Percentiles rank a stretch among this genome's conserved stretches.
Evolutionary conservation across 176 grass and related monocot genomes (phyloP).

Genomic region (Pontederia paniculata): DNA sequence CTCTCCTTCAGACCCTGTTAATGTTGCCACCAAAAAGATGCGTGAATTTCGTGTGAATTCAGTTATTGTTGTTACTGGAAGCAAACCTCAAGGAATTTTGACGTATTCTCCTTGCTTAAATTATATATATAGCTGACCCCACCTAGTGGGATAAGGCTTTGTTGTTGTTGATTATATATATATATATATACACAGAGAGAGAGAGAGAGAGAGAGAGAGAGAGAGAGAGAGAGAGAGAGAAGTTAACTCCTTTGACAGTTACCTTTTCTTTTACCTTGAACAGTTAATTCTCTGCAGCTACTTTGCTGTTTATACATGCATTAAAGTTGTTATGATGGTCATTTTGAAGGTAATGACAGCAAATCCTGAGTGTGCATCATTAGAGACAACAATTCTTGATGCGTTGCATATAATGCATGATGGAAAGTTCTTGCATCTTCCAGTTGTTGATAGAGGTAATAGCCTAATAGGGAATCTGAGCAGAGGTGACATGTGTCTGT

Average conservation of each 20-base stretch:
- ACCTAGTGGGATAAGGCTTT: too few species aligned
- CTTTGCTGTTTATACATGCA: not conserved
- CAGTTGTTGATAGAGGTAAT: conserved; percentile 65
- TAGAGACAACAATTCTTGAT: conserved; percentile 85
- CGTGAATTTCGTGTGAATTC: conserved; percentile 78
- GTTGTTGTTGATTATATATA: too few species aligned
- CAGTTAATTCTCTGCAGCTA: too few species aligned
- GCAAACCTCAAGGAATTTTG: conserved; percentile 74
- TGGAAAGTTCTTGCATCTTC: conserved; percentile 89
- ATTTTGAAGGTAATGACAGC: conserved; percentile 69
- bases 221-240: too few species aligned
- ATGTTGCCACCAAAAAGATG: conserved; percentile 83
- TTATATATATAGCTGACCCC: too few species aligned
- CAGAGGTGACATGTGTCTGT: not conserved
- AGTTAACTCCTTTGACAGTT: not conserved
- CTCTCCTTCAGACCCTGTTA: conserved; percentile 75
- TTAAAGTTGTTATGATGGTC: not conserved
- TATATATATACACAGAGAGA: too few species aligned
- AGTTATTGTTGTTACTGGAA: conserved; percentile 63
- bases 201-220: too few species aligned
- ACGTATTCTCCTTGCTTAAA: conserved; percentile 42
- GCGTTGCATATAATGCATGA: conserved; percentile 91
- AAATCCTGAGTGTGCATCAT: conserved; percentile 68
- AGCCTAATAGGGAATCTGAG: too few species aligned
- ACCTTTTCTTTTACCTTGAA: not conserved